phyloP scores from a whole-genome alignment of 352 stramenopile genomes.

The Globisporangium carolinianum region DNA sequence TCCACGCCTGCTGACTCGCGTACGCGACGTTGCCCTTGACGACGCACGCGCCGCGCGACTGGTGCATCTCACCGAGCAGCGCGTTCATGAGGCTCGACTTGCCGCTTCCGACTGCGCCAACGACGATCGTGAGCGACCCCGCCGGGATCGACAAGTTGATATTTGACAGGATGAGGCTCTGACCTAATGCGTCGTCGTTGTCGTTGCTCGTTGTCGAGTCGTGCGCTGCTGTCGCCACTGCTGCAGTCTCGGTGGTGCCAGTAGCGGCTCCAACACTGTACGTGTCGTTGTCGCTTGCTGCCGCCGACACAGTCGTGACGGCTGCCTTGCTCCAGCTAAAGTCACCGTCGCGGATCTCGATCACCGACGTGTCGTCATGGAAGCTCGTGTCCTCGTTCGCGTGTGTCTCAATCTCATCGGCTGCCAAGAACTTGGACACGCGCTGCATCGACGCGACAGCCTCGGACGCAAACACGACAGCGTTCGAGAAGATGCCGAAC shows the following conservation, averaged over 20 bases:
- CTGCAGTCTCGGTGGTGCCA: too few species aligned
- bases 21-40: slow-evolving; percentile 54
- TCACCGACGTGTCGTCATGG: slow-evolving; percentile 4
- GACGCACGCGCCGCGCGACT: slow-evolving; percentile 14
- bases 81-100: slow-evolving; percentile 53
- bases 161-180: slow-evolving; percentile 6
- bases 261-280: too few species aligned
- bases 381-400: slow-evolving; percentile 1
- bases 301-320: neutral
- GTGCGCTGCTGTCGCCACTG: neutral
- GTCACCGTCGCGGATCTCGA: slow-evolving; percentile 25
- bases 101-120: slow-evolving; percentile 38
- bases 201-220: neutral
- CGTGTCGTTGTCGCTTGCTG: neutral
- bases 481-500: slow-evolving; percentile 31
- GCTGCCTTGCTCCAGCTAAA: slow-evolving; percentile 21
- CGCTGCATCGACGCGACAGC: slow-evolving; percentile 21
- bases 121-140: slow-evolving; percentile 28
- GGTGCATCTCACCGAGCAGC: slow-evolving; percentile 45
- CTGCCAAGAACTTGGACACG: slow-evolving; percentile 20
- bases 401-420: slow-evolving; percentile 23
- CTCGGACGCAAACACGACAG: slow-evolving; percentile 21
- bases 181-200: neutral
- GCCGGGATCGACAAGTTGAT: slow-evolving; percentile 35
- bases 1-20: slow-evolving; percentile 88